phyloP scores from a whole-genome alignment of 495 filamentous ascomycete genomes.

The Mytilinidion resinicola region DNA sequence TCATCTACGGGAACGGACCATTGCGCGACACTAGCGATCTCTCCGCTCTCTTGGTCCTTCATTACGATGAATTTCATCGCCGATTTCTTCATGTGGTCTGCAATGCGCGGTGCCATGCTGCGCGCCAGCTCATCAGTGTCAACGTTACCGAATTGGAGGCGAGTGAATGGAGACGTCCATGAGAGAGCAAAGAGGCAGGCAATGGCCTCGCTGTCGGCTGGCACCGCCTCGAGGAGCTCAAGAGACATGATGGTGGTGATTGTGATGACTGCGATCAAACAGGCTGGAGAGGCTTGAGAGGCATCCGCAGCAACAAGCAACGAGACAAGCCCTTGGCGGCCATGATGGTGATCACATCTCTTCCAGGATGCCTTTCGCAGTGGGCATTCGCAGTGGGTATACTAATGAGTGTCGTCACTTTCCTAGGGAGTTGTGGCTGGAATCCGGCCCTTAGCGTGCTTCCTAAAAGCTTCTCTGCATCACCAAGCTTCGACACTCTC shows the following conservation, averaged over 20 bases:
- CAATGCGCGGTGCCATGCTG: slow-evolving; percentile 16
- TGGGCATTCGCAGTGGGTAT: too few relatives aligned
- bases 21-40: slow-evolving; percentile 16
- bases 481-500: too few relatives aligned
- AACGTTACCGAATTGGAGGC: slow-evolving; percentile 21
- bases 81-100: slow-evolving; percentile 8
- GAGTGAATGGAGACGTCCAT: slow-evolving; percentile 19
- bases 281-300: too few relatives aligned
- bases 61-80: not conserved
- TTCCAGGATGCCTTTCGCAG: too few relatives aligned
- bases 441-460: too few relatives aligned
- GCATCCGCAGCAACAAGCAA: too few relatives aligned
- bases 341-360: too few relatives aligned
- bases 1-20: slow-evolving; percentile 9
- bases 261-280: too few relatives aligned
- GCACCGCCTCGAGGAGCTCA: not conserved
- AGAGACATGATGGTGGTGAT: not conserved
- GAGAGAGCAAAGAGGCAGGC: slow-evolving; percentile 19
- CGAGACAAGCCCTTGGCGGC: too few relatives aligned
- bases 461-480: too few relatives aligned
- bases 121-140: slow-evolving; percentile 3
- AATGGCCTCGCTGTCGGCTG: slow-evolving; percentile 9
- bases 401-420: too few relatives aligned
- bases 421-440: too few relatives aligned
- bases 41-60: not conserved